Conservation (phyloP, 2,329 filamentous ascomycete genomes). For the Botrytis paeoniae region DNA sequence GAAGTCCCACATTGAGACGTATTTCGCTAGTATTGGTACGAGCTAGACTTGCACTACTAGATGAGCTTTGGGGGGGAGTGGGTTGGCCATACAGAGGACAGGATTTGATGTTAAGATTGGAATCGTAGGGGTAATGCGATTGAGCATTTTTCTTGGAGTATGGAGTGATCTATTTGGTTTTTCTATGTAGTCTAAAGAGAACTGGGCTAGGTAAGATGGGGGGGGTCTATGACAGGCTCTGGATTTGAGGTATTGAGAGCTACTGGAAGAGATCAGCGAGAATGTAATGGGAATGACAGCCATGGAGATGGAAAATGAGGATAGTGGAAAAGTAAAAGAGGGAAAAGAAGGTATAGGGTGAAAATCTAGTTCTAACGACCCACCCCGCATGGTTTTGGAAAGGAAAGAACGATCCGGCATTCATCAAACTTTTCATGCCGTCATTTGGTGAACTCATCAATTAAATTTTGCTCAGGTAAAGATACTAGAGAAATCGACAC, state of each 20-base stretch:
- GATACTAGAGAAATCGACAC: neutral
- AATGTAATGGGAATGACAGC: accelerated
- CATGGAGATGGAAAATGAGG: neutral
- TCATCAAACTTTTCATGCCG: no score
- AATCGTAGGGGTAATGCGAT: no score
- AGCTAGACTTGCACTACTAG: neutral
- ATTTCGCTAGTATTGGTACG: neutral
- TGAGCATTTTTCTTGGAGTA: neutral
- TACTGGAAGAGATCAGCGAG: neutral
- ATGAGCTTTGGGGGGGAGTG: no score
- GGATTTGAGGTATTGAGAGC: neutral
- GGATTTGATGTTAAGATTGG: neutral
- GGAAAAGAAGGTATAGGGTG: neutral
- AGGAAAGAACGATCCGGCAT: neutral
- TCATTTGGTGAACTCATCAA: neutral
- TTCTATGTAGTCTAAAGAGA: neutral
- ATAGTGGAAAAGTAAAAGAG: accelerated
- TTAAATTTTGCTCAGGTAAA: accelerated
- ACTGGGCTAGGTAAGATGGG: neutral
- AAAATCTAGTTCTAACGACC: neutral
- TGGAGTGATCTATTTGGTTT: accelerated
- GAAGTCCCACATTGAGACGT: neutral
- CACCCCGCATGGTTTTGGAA: neutral
- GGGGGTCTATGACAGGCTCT: accelerated
- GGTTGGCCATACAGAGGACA: neutral